Conservation (phyloP, 176 grass and related monocot genomes). For the Tillandsia fasciculata region DNA sequence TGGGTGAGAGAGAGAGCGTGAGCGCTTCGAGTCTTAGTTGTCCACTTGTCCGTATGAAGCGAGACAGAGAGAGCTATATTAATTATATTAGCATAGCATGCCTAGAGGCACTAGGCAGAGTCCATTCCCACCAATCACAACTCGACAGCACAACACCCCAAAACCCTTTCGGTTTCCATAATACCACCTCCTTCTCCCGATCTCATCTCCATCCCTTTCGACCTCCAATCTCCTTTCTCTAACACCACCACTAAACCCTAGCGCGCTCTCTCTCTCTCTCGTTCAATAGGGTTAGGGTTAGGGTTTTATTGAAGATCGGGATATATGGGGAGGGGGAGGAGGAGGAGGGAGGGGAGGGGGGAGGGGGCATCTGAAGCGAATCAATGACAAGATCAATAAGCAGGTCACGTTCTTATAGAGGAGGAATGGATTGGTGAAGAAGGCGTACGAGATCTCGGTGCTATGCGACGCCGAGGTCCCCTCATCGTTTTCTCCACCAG, state of each 20-base stretch:
- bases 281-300: neutral
- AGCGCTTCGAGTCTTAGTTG: neutral
- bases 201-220: slow-evolving; percentile 26
- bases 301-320: neutral
- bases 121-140: slow-evolving; percentile 7
- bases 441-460: too few relatives aligned
- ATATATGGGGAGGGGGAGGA: slow-evolving; percentile 66
- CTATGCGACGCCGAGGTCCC: too few relatives aligned
- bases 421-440: too few relatives aligned
- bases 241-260: neutral
- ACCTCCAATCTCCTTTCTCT: neutral
- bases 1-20: neutral
- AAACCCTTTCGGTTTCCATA: slow-evolving; percentile 3
- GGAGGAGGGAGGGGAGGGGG: slow-evolving; percentile 85
- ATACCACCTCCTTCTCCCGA: slow-evolving; percentile 15
- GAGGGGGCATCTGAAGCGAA: slow-evolving; percentile 88
- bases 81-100: too few relatives aligned
- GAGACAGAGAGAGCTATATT: neutral
- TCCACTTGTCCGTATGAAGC: neutral
- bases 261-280: neutral
- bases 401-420: slow-evolving; percentile 1
- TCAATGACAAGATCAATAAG: slow-evolving; percentile 92
- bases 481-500: neutral
- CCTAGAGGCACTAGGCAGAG: neutral
- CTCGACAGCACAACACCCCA: slow-evolving; percentile 16